Evolutionary conservation across 768 basidiomycete species (phyloP).

Genomic region (Suillus decipiens): DNA sequence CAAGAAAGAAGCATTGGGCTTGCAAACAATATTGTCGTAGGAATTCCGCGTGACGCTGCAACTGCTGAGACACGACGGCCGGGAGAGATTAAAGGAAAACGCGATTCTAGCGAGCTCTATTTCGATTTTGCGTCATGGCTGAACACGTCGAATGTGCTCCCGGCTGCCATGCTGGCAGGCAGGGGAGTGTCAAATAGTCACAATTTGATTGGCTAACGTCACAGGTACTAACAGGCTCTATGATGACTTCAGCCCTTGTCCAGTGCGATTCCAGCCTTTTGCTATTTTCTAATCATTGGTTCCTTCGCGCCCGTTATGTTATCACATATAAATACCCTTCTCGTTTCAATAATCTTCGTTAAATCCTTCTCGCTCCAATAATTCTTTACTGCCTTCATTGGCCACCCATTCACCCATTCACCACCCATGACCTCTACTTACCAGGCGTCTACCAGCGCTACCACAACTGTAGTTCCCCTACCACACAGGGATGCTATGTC

Average conservation of each 20-base stretch:
- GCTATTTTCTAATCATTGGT: not conserved
- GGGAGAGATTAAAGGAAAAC: too few relatives aligned
- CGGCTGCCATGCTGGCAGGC: not conserved
- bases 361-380: not conserved
- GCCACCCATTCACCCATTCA: not conserved
- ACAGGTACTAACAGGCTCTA: not conserved
- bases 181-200: not conserved
- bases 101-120: too few relatives aligned
- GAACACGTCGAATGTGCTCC: not conserved
- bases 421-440: not conserved
- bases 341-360: too few relatives aligned
- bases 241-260: not conserved
- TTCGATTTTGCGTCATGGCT: not conserved
- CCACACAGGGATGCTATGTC: constrained; percentile 15
- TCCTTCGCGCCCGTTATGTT: not conserved
- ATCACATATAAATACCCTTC: not conserved
- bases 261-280: not conserved
- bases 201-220: not conserved
- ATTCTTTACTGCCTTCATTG: not conserved
- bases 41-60: too few relatives aligned
- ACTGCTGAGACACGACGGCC: too few relatives aligned
- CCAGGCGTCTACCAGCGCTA: not conserved
- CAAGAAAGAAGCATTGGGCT: too few relatives aligned
- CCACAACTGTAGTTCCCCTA: constrained; percentile 21
- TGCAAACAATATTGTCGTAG: too few relatives aligned